Conservation (phyloP, 768 basidiomycete genomes). For the Tricholoma hemisulphureum region DNA sequence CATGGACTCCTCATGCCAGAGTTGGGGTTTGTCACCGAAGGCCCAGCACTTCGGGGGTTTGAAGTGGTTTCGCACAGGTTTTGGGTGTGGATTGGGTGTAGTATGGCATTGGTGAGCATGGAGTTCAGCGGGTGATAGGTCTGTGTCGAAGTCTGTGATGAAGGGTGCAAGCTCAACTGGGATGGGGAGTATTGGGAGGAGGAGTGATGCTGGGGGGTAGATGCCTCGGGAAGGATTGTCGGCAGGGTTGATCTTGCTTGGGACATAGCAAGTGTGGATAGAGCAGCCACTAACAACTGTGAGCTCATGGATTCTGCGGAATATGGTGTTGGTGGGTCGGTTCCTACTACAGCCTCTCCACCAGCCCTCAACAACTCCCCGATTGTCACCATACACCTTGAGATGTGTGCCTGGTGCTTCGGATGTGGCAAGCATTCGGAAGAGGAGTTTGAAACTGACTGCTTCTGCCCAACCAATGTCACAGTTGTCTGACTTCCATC, state of each 20-base stretch:
- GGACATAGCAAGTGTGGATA: too few relatives aligned
- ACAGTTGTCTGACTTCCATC: constrained; percentile 26
- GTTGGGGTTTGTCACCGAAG: not conserved
- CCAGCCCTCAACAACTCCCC: too few relatives aligned
- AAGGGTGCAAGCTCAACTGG: too few relatives aligned
- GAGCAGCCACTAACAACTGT: too few relatives aligned
- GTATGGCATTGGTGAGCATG: not conserved
- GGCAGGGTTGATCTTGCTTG: too few relatives aligned
- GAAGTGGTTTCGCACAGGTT: not conserved
- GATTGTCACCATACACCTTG: too few relatives aligned
- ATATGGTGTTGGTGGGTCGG: not conserved
- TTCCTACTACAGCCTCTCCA: not conserved
- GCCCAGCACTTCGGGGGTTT: not conserved
- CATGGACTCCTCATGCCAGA: not conserved
- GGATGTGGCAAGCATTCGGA: not conserved
- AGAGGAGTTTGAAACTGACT: constrained; percentile 40
- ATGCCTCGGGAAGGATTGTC: too few relatives aligned
- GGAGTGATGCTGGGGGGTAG: too few relatives aligned
- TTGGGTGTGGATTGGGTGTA: not conserved
- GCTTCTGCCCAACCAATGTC: constrained; percentile 51
- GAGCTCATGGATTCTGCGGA: not conserved
- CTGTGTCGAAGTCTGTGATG: too few relatives aligned
- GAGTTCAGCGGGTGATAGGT: too few relatives aligned
- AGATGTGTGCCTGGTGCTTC: too few relatives aligned
- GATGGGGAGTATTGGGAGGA: too few relatives aligned